Base-by-base conservation (phyloP, 2,329 filamentous ascomycete genomes). In the Epichloe aotearoae region DNA sequence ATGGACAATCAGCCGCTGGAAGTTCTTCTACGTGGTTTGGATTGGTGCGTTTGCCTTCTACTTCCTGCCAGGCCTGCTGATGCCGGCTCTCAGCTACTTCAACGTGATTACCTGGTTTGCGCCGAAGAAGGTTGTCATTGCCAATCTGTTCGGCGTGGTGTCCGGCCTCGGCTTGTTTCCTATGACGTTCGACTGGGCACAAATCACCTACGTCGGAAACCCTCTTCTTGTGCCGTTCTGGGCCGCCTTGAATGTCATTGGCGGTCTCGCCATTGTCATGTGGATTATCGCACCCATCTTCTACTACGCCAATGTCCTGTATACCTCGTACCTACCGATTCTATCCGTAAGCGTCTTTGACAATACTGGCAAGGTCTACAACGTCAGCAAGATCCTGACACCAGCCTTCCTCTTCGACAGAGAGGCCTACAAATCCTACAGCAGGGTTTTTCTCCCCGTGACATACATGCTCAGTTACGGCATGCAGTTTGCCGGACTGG, bases 131-230 rank as follows among this genome's bases (percentile, higher is more conserved):
- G 84, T 93, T n/a, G 81, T 94, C 3, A 72, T 94, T 43, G 84
- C 88, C 33, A 94, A 94, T 64, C 71, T 95, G 56, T 94, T 94
- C 61, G 88, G 88, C 15, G 84, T 91, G 15, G 78, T 82, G n/a
- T 91, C 88, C 2, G 88, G 88, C 2, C 75, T 95, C 14, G 88
- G 88, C 1, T 69, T 95, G 36, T 88, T 94, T 54, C 88, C 88
- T 0, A 64, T 95, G 59, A 94, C 88, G 0, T 94, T 95, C 61
- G 88, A 95, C 69, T 95, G 88, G 88, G 86, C 86, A 1, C 88
- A 95, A 62, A 83, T 95, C 55, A 88, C 88, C 0, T 84, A 91
- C 61, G 93, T 94, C 58, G 88, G 88, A 15, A 93, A 87, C 4
- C 88, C 86, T 0, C 71, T 94, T 6, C 74, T 93, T 15, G 88